Percentiles rank a stretch among this genome's conserved stretches.
Conservation (phyloP, 345 rosid genomes). For the Litchi chinensis region DNA sequence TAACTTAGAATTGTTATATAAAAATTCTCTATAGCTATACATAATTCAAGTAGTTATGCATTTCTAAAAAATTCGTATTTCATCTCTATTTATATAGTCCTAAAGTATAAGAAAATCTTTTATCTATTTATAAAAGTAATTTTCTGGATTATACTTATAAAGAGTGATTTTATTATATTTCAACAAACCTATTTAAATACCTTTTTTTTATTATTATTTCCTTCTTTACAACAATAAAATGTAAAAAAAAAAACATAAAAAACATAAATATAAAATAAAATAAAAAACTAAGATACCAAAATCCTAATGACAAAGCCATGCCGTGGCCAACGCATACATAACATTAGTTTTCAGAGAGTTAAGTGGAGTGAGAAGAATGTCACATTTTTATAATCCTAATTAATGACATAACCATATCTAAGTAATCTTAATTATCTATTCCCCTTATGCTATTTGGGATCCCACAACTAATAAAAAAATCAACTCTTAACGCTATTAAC, state of each 20-base stretch:
- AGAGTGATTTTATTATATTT: no score
- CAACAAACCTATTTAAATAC: no score
- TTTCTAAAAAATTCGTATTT: no score
- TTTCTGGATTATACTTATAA: no score
- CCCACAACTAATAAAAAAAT: neutral
- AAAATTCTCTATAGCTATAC: no score
- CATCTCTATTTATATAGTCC: no score
- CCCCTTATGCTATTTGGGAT: slow-evolving; percentile 1
- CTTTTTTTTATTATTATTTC: neutral
- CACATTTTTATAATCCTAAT: slow-evolving; percentile 15
- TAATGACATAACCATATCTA: slow-evolving; percentile 21
- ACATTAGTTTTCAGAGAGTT: slow-evolving; percentile 8
- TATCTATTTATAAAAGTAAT: no score
- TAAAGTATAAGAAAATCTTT: no score
- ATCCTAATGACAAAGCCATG: slow-evolving; percentile 18
- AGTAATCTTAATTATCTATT: slow-evolving; percentile 28
- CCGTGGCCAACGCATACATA: slow-evolving; percentile 33
- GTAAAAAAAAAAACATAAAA: neutral
- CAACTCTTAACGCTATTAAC: neutral
- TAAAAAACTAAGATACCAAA: neutral
- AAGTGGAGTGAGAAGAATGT: slow-evolving; percentile 8
- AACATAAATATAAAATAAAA: neutral
- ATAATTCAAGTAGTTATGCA: no score
- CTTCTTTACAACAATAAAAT: neutral
- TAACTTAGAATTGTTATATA: no score